phyloP scores from a whole-genome alignment of 345 rosid species.

The Barbarea vulgaris region DNA sequence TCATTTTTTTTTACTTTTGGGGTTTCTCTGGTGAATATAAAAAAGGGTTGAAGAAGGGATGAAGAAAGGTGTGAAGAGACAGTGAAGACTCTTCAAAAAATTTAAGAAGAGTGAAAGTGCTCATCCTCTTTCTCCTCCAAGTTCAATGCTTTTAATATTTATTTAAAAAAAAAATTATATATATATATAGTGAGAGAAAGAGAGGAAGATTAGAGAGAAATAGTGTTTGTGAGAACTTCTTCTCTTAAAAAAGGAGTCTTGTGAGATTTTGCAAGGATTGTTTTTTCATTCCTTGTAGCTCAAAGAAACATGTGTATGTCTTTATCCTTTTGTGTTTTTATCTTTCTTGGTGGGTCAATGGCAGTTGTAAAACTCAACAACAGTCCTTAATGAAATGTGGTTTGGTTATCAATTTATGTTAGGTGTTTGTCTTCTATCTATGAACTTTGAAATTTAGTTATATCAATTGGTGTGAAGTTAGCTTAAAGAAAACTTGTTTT shows the following conservation, averaged over 20 bases:
- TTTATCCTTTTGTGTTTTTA: slow-evolving; percentile 23
- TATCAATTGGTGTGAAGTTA: background rate
- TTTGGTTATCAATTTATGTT: slow-evolving; percentile 15
- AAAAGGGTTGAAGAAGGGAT: slow-evolving; percentile 37
- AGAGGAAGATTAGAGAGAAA: slow-evolving; percentile 17
- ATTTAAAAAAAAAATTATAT: slow-evolving; percentile 28
- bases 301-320: slow-evolving; percentile 27
- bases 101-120: slow-evolving; percentile 57
- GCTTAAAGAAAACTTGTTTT: too few relatives aligned
- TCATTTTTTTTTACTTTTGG: slow-evolving; percentile 42
- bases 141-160: slow-evolving; percentile 29
- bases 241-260: too few relatives aligned
- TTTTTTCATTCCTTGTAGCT: slow-evolving; percentile 45
- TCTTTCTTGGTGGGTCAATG: slow-evolving; percentile 33
- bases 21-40: slow-evolving; percentile 35
- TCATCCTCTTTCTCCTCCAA: slow-evolving; percentile 97
- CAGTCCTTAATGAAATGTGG: slow-evolving; percentile 39
- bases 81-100: slow-evolving; percentile 43
- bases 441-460: background rate
- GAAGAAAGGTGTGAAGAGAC: slow-evolving; percentile 46
- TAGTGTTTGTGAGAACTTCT: slow-evolving; percentile 44
- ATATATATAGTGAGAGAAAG: slow-evolving; percentile 20
- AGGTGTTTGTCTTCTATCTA: background rate
- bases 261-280: too few relatives aligned
- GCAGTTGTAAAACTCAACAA: too few relatives aligned